Percentiles rank a stretch among this genome's conserved stretches.
phyloP scores from a whole-genome alignment of 257 asterid genomes.

The Primulina tabacum region DNA sequence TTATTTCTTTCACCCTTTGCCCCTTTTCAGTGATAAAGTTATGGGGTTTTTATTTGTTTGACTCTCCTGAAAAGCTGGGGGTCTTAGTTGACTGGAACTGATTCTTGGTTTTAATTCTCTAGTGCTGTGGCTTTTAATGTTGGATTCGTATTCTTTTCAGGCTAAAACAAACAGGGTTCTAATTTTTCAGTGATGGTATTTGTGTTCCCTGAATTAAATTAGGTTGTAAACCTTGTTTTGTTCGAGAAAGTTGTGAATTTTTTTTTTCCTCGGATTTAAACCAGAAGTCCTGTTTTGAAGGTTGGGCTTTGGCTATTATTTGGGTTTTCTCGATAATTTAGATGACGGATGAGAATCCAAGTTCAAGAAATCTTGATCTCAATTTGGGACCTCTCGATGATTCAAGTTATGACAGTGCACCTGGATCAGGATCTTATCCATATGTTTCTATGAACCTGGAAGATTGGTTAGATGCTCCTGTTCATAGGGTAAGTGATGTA shows the following conservation, averaged over 20 bases:
- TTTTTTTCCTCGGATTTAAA: not conserved
- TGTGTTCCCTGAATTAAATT: constrained; percentile 15
- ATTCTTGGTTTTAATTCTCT: constrained; percentile 18
- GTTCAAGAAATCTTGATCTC: constrained; percentile 84
- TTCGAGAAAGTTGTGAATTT: not conserved
- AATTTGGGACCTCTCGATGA: constrained; percentile 82
- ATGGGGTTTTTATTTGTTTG: constrained; percentile 34
- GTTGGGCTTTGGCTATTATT: constrained; percentile 22
- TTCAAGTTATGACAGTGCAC: constrained; percentile 45
- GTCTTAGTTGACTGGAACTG: constrained; percentile 31
- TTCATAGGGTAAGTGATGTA: constrained; percentile 46
- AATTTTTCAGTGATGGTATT: constrained; percentile 21
- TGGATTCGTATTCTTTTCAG: constrained; percentile 19
- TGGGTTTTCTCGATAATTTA: constrained; percentile 9
- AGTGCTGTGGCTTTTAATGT: constrained; percentile 17
- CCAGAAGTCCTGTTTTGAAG: constrained; percentile 10
- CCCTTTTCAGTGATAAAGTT: constrained; percentile 26
- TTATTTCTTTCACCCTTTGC: constrained; percentile 24
- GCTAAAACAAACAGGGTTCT: constrained; percentile 22
- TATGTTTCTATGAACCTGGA: constrained; percentile 64
- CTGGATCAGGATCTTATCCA: constrained; percentile 39
- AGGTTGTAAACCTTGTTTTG: constrained; percentile 23
- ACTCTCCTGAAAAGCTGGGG: constrained; percentile 35
- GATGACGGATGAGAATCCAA: constrained; percentile 66
- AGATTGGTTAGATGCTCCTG: constrained; percentile 61